These are phyloP conservation scores for Phytophthora uliginosa DNA, from an alignment of 352 stramenopile genomes.

Conservation along the genomic window DNA sequence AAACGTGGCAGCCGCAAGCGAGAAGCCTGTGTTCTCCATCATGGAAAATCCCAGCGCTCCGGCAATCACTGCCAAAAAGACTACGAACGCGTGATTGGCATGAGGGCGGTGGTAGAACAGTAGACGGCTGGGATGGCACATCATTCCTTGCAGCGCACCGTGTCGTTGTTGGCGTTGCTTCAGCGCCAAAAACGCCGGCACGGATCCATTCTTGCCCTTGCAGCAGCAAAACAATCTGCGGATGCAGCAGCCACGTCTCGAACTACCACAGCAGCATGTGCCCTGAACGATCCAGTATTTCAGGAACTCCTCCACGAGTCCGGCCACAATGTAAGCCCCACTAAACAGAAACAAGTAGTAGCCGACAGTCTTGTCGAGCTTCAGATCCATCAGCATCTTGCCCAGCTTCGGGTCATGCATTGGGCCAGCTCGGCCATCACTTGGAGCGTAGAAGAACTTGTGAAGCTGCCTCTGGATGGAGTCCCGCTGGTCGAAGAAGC, in stretches of 20 bases:
- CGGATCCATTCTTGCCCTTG: slow-evolving; percentile 27
- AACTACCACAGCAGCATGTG: slow-evolving; percentile 47
- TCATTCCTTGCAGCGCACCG: slow-evolving; percentile 43
- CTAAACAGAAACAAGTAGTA: slow-evolving; percentile 71
- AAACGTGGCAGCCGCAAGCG: slow-evolving; percentile 46
- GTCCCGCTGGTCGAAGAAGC: slow-evolving; percentile 67
- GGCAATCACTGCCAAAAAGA: slow-evolving; percentile 64
- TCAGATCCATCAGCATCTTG: slow-evolving; percentile 55
- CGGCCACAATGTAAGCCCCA: slow-evolving; percentile 66
- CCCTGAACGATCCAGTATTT: slow-evolving; percentile 80
- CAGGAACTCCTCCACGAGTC: slow-evolving; percentile 69
- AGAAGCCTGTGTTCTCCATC: slow-evolving; percentile 68
- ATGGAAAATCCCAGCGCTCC: slow-evolving; percentile 70
- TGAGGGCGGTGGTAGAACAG: slow-evolving; percentile 55
- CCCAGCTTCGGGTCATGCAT: slow-evolving; percentile 42
- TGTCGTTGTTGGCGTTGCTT: slow-evolving; percentile 37
- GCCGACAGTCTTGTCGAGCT: slow-evolving; percentile 68
- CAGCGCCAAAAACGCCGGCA: slow-evolving; percentile 34
- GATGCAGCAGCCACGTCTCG: slow-evolving; percentile 10
- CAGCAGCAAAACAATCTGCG: slow-evolving; percentile 25
- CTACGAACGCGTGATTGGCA: slow-evolving; percentile 64
- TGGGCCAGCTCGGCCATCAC: slow-evolving; percentile 6
- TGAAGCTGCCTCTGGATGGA: slow-evolving; percentile 55
- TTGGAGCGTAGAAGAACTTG: slow-evolving; percentile 36
- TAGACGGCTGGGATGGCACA: slow-evolving; percentile 61